These are phyloP conservation scores for Fusarium metavorans DNA, from an alignment of 2,329 filamentous ascomycete species.

Conservation along the genomic window DNA sequence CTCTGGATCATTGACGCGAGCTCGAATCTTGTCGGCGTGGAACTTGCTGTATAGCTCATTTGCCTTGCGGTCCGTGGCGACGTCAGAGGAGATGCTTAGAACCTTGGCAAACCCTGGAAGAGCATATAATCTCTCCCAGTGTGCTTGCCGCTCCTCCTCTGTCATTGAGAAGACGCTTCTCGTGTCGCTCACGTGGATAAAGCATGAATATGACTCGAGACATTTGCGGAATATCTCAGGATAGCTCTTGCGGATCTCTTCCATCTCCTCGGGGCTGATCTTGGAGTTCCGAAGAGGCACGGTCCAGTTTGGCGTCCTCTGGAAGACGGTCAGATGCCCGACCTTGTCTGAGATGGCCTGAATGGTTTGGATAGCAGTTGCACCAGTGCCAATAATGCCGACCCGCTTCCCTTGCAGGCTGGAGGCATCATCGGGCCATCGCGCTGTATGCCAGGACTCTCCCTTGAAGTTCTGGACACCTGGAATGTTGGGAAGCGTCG, in stretches of 20 bases:
- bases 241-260: constrained; percentile 32
- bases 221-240: constrained; percentile 38
- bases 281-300: constrained; percentile 19
- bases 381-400: constrained; percentile 22
- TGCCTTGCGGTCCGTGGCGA: constrained; percentile 18
- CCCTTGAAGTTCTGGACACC: constrained; percentile 38
- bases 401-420: constrained; percentile 19
- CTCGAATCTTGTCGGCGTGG: constrained; percentile 24
- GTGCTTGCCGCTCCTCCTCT: constrained; percentile 43
- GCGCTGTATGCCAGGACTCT: constrained; percentile 21
- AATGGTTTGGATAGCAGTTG: constrained; percentile 29
- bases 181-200: constrained; percentile 32
- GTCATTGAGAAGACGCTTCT: constrained; percentile 39
- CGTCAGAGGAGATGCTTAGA: constrained; percentile 17
- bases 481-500: constrained; percentile 50
- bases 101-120: constrained; percentile 54
- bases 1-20: constrained; percentile 14
- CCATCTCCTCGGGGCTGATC: constrained; percentile 33
- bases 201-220: constrained; percentile 37
- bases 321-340: constrained; percentile 23
- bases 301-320: constrained; percentile 27
- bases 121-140: constrained; percentile 49
- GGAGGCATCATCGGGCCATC: constrained; percentile 16
- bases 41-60: constrained; percentile 26
- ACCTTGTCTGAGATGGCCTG: constrained; percentile 22